These are phyloP conservation scores for Hirsutella minnesotensis DNA, from an alignment of 2,329 filamentous ascomycete species.

Conservation along the genomic window DNA sequence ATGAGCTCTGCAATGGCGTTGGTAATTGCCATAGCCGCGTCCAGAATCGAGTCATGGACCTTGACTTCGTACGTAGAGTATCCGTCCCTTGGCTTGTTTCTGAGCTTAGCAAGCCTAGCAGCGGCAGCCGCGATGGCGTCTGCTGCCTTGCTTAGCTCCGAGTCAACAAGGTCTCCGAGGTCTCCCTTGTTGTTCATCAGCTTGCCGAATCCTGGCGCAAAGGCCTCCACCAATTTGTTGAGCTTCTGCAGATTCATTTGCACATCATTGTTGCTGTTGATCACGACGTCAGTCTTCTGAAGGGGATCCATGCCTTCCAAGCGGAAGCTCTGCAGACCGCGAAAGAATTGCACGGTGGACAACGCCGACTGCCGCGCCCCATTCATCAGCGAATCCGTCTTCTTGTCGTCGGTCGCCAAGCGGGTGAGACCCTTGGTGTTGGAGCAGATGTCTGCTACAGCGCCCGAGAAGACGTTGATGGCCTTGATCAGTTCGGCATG, in stretches of 20 bases:
- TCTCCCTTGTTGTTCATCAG: conserved; percentile 71
- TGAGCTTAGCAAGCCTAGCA: conserved; percentile 78
- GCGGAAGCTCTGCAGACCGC: conserved; percentile 83
- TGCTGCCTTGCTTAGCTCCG: conserved; percentile 83
- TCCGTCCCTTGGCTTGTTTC: conserved; percentile 90
- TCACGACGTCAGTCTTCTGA: conserved; percentile 92
- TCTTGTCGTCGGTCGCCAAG: conserved; percentile 91
- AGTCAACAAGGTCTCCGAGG: conserved; percentile 83
- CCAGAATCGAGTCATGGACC: conserved; percentile 90
- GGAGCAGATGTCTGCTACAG: conserved; percentile 84
- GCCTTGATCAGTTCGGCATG: conserved; percentile 89
- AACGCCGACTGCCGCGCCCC: conserved; percentile 75
- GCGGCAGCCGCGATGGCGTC: conserved; percentile 91
- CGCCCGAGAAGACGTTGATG: conserved; percentile 79
- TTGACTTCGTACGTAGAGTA: conserved; percentile 94
- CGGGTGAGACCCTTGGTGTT: conserved; percentile 93
- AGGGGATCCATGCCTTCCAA: conserved; percentile 81
- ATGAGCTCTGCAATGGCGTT: conserved; percentile 90
- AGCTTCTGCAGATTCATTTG: conserved; percentile 88
- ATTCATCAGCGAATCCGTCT: conserved; percentile 72
- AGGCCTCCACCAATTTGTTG: conserved; percentile 84
- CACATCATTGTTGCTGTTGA: conserved; percentile 94
- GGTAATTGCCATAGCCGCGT: conserved; percentile 86
- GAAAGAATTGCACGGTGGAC: conserved; percentile 89
- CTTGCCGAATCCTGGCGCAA: conserved; percentile 79